Base-by-base conservation (phyloP, 331 rosid genomes). In the Rhamnella rubrinervis region DNA sequence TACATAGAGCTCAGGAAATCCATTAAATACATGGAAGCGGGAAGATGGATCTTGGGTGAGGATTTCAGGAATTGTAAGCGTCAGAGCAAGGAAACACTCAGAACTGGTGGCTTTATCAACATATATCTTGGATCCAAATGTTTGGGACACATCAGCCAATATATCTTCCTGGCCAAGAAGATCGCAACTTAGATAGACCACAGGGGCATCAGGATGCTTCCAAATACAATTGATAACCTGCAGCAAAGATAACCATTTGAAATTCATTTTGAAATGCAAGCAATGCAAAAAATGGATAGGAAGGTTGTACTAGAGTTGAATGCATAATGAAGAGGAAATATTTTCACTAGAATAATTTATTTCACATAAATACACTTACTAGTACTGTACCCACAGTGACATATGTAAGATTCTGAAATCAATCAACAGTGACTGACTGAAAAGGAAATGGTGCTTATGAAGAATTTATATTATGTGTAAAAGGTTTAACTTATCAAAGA, bases 151-250 rank as follows among this genome's bases (percentile, higher is more conserved):
- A 53, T 68, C 76, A 71, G 80, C 71, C 68, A 87, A 73, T 82
- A 92, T 87, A 25, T 87, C 85, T 75, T 92, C 96, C 78, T 89
- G 97, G 23, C 93, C 92, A 7, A 89, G 96, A 20, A 83, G 70
- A 79, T 89, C 87, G 40, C 93, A 92, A 61, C 77, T 61, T 46
- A 89, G 82, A 79, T 89, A 85, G 9, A 92, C 95, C 18, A 59
- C 70, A 0, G 72, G 67, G 25, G 95, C 86, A 56, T 85, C 84
- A 25, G 92, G 96, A 80, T 89, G 95, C 81, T 85, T 82, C 96
- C 97, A 89, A 71, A 92, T 87, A 78, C 96, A 89, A 65, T 82
- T 87, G 52, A 85, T 75, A 72, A 92, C 88, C 97, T 92, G 86
- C 14, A 62, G 63, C 25, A 50, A 25, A 63, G 66, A 57, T 67